phyloP scores from a whole-genome alignment of 169 alveolate species.

The Plasmodium blacklocki region DNA sequence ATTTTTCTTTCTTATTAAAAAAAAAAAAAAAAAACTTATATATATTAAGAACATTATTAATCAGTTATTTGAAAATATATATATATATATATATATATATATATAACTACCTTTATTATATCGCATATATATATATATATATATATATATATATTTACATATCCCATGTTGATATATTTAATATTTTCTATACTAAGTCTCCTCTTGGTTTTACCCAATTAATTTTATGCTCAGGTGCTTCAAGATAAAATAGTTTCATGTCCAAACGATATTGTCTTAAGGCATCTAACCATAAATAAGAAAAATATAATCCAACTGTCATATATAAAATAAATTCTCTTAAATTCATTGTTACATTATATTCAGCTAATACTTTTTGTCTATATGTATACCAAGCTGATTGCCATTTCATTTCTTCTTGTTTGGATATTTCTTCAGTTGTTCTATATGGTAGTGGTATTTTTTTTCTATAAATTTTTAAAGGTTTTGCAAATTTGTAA shows the following conservation, averaged over 20 bases:
- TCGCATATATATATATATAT: too few relatives aligned
- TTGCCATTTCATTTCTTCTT: slow-evolving; percentile 88
- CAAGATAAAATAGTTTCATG: slow-evolving; percentile 91
- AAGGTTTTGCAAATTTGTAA: slow-evolving; percentile 91
- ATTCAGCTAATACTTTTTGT: slow-evolving; percentile 89
- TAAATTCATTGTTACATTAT: slow-evolving; percentile 82
- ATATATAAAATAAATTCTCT: slow-evolving; percentile 87
- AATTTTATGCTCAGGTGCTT: slow-evolving; percentile 92
- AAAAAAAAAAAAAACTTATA: too few relatives aligned
- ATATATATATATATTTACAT: too few relatives aligned
- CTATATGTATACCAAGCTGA: slow-evolving; percentile 91
- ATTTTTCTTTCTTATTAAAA: too few relatives aligned
- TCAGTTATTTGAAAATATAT: too few relatives aligned
- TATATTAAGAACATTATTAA: too few relatives aligned
- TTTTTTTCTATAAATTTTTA: slow-evolving; percentile 89
- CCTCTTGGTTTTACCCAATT: slow-evolving; percentile 93
- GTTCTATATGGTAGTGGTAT: slow-evolving; percentile 91
- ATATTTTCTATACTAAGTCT: slow-evolving; percentile 79
- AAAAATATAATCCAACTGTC: slow-evolving; percentile 85
- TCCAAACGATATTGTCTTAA: slow-evolving; percentile 86
- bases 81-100: too few relatives aligned
- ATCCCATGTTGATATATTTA: too few relatives aligned
- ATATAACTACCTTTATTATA: too few relatives aligned
- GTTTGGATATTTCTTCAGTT: slow-evolving; percentile 85
- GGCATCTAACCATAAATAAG: slow-evolving; percentile 84